phyloP scores from a whole-genome alignment of 2,329 filamentous ascomycete genomes.

The Neocatenulostroma microsporum region DNA sequence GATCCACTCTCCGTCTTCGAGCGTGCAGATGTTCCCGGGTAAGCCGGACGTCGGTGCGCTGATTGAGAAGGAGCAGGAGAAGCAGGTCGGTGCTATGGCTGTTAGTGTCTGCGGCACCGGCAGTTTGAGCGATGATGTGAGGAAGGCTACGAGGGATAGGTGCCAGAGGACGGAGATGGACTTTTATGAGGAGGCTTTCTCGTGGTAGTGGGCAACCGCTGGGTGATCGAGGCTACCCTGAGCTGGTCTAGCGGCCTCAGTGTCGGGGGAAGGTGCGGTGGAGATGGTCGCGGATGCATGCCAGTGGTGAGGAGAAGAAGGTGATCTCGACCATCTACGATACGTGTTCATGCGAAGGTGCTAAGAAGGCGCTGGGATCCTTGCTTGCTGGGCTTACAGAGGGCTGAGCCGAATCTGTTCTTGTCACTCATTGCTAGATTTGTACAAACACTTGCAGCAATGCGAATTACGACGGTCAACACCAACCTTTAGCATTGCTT shows the following conservation, averaged over 20 bases:
- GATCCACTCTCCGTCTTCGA: slow-evolving; percentile 65
- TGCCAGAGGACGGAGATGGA: slow-evolving; percentile 62
- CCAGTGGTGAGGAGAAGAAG: too few relatives aligned
- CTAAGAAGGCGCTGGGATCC: background rate
- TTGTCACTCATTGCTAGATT: too few relatives aligned
- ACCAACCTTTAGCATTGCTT: too few relatives aligned
- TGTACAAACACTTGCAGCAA: too few relatives aligned
- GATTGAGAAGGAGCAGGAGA: slow-evolving; percentile 71
- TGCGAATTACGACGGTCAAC: too few relatives aligned
- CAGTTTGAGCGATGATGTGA: slow-evolving; percentile 65
- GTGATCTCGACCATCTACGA: too few relatives aligned
- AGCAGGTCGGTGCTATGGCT: slow-evolving; percentile 79
- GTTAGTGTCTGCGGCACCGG: slow-evolving; percentile 75
- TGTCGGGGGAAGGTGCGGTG: too few relatives aligned
- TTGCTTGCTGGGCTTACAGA: too few relatives aligned
- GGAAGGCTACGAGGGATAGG: slow-evolving; percentile 56
- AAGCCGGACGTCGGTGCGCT: slow-evolving; percentile 74
- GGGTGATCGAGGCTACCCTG: background rate
- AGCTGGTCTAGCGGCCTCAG: too few relatives aligned
- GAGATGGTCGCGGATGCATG: too few relatives aligned
- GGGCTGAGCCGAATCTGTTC: too few relatives aligned
- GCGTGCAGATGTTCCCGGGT: slow-evolving; percentile 86
- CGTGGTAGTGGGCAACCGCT: slow-evolving; percentile 45
- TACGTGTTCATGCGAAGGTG: too few relatives aligned
- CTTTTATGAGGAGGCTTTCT: slow-evolving; percentile 73